A percentile compares a stretch with the other conserved stretches of the same genome.
Conservation (phyloP, 2,329 filamentous ascomycete genomes). For the Talaromyces pinophilus region DNA sequence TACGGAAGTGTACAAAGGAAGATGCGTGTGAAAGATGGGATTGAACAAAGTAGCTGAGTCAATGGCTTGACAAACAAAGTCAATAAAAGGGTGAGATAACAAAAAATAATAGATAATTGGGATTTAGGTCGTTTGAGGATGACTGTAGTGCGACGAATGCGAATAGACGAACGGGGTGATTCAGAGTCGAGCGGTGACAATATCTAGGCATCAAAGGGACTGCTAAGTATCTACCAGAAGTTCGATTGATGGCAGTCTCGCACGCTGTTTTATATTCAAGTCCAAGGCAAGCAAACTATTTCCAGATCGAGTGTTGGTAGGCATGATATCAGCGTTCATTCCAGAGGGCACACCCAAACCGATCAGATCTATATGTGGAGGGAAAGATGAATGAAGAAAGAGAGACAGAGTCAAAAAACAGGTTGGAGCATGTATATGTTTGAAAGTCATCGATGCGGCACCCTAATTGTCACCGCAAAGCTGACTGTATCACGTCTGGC, state of each 20-base stretch:
- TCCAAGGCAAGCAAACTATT: not conserved
- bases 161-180: slow-evolving; percentile 8
- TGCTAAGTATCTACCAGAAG: not conserved
- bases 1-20: not conserved
- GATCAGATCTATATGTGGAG: not conserved
- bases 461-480: not conserved
- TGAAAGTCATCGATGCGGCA: not conserved
- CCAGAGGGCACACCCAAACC: not conserved
- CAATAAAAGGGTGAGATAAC: not conserved
- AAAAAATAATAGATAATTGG: slow-evolving; percentile 1
- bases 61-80: not conserved
- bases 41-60: slow-evolving; percentile 16
- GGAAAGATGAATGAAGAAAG: not conserved
- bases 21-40: not conserved
- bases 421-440: not conserved
- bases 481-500: slow-evolving; percentile 22
- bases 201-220: slow-evolving; percentile 6
- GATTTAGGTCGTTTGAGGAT: not conserved
- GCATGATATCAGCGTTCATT: slow-evolving; percentile 13
- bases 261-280: not conserved
- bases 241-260: not conserved
- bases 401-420: not conserved
- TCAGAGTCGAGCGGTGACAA: slow-evolving; percentile 8
- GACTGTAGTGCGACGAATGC: not conserved
- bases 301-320: not conserved